Evolutionary conservation across 305 asterid genomes (phyloP), one percentile per base, ranked within the genome.

Genomic region (Fraxinus platypoda): DNA sequence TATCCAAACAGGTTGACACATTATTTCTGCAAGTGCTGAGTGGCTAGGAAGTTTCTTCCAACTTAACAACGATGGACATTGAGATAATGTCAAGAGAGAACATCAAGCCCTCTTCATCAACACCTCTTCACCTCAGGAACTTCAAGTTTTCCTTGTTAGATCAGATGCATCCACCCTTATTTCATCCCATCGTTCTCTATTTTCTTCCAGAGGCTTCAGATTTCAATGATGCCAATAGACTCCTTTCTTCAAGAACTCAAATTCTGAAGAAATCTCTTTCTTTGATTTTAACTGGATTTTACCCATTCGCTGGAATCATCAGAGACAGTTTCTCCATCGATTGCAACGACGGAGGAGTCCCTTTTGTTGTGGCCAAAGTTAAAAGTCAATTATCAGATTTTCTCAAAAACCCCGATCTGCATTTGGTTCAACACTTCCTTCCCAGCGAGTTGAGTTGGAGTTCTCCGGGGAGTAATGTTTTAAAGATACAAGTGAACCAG

Each of bases 111-210:
- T 34, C 37, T 33, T 33, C 35, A 33, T 33, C 35, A 33, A 33
- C 35, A 33, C 90, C 43, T 34, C 37, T 21, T 15, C 37, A 70
- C 52, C 73, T 77, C 34, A 43, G 33, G 84, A 25, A 1, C 17
- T 83, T 79, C 59, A 84, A 85, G 12, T 76, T 84, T n/a, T 89
- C 85, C 17, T 81, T 85, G 78, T 77, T 89, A 1, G 90, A 84
- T 74, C 85, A 85, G 30, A 6, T 35, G 0, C 3, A 8, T 3
- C 77, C 80, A 6, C 28, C 9, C 6, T 59, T 33, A 25, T 64
- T 37, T 30, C 8, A 82, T 43, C 84, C 84, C 1, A 0, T 73
- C 4, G 34, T 79, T 77, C 26, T 79, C 66, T 85, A 75, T n/a
- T 82, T 17, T 28, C 76, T 78, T 3, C 4, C 30, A 30, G 13